phyloP scores from a whole-genome alignment of 1,139 yeast genomes.

The Taiozyma onychis region DNA sequence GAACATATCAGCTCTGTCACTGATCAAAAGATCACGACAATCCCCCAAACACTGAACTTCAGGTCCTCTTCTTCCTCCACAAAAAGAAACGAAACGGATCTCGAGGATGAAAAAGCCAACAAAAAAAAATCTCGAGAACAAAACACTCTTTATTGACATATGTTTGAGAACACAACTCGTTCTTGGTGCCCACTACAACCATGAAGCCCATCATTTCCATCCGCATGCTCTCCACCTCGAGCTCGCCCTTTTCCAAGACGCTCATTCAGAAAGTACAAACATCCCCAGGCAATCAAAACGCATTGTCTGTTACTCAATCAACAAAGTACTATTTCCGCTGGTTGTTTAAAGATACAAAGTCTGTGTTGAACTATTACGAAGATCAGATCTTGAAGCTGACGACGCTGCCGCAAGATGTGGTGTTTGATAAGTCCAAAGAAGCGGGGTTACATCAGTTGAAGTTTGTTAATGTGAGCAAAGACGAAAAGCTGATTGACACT shows the following conservation, averaged over 20 bases:
- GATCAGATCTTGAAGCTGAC: conserved; percentile 11
- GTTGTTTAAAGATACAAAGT: conserved; percentile 5
- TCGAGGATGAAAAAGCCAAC: background rate
- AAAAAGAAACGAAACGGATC: background rate
- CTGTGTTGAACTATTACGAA: conserved; percentile 13
- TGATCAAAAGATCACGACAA: too few relatives aligned
- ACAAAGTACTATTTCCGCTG: conserved; percentile 6
- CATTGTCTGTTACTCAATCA: conserved; percentile 4
- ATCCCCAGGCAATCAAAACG: conserved; percentile 3
- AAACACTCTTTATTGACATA: background rate
- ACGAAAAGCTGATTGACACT: conserved; percentile 10
- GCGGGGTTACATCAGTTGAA: conserved; percentile 19
- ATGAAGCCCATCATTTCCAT: background rate
- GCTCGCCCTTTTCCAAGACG: conserved; percentile 7
- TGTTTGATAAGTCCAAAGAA: conserved; percentile 2
- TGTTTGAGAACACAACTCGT: background rate
- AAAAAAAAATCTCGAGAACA: background rate
- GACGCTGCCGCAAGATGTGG: conserved; percentile 7
- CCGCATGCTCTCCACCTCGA: conserved; percentile 1
- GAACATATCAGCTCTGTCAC: too few relatives aligned
- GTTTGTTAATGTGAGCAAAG: conserved; percentile 2
- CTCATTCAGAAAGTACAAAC: conserved; percentile 7
- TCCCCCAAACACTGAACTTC: too few relatives aligned
- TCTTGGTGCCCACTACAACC: background rate
- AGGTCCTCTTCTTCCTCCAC: background rate